phyloP scores from a whole-genome alignment of 768 basidiomycete species.

The Tephrocybe sp. region DNA sequence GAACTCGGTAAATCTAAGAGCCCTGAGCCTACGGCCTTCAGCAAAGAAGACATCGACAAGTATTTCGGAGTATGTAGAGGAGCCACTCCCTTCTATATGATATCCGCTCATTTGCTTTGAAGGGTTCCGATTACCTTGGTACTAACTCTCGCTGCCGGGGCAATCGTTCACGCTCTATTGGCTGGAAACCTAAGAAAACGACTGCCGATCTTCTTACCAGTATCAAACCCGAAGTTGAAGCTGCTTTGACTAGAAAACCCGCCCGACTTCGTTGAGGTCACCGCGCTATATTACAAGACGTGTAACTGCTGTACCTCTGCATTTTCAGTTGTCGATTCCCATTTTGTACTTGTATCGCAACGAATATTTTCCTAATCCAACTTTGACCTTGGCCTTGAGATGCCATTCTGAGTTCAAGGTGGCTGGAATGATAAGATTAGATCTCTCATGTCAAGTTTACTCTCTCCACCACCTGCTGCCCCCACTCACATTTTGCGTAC shows the following conservation, averaged over 20 bases:
- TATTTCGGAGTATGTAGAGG: conserved; percentile 32
- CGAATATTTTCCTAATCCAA: no score
- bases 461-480: conserved; percentile 30
- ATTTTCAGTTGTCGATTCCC: no score
- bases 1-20: conserved; percentile 34
- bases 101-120: neutral
- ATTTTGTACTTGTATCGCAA: no score
- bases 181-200: conserved; percentile 45
- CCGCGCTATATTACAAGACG: no score
- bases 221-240: conserved; percentile 39
- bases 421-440: neutral
- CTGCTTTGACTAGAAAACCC: conserved; percentile 5
- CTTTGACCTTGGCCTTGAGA: no score
- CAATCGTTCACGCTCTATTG: conserved; percentile 36
- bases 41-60: conserved; percentile 42
- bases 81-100: neutral
- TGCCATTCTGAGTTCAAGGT: no score
- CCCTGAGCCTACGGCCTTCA: conserved; percentile 46
- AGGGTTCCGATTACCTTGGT: conserved; percentile 34
- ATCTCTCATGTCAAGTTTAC: neutral
- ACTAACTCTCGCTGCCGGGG: conserved; percentile 40
- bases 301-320: no score
- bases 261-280: no score
- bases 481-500: conserved; percentile 77
- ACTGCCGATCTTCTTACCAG: conserved; percentile 41